These are phyloP conservation scores for Brassica juncea DNA, from an alignment of 345 rosid genomes.

Conservation along the genomic window DNA sequence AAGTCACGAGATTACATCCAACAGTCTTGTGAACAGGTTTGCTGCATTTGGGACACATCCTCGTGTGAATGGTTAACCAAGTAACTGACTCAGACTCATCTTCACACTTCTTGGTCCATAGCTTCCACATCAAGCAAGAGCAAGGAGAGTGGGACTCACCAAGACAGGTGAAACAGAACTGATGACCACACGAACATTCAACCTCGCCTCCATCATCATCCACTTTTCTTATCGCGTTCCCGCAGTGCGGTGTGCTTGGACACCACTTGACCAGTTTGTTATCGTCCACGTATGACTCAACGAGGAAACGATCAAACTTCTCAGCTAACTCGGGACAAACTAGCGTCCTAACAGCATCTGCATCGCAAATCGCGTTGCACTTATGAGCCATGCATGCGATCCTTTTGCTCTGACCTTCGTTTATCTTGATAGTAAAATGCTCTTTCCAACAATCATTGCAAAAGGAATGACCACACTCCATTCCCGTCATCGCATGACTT, in stretches of 20 bases:
- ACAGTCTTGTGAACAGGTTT: conserved; percentile 61
- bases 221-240: conserved; percentile 75
- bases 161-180: conserved; percentile 87
- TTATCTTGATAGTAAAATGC: conserved; percentile 83
- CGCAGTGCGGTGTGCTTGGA: conserved; percentile 92
- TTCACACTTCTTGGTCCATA: conserved; percentile 72
- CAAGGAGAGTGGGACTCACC: conserved; percentile 88
- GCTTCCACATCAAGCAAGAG: conserved; percentile 95
- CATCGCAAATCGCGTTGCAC: conserved; percentile 87
- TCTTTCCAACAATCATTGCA: conserved; percentile 89
- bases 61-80: conserved; percentile 58
- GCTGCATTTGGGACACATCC: conserved; percentile 62
- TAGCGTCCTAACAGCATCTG: conserved; percentile 66
- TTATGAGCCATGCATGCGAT: conserved; percentile 90
- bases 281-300: conserved; percentile 93
- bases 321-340: conserved; percentile 83
- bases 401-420: conserved; percentile 88
- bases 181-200: conserved; percentile 83
- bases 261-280: conserved; percentile 97
- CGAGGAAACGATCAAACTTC: conserved; percentile 88
- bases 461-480: conserved; percentile 86
- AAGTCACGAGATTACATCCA: conserved; percentile 64
- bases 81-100: conserved; percentile 58
- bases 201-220: conserved; percentile 86
- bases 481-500: conserved; percentile 53